Evolutionary conservation across 225 moss, liverwort and hornwort genomes (phyloP).

Genomic region (Marchantia paleacea): DNA sequence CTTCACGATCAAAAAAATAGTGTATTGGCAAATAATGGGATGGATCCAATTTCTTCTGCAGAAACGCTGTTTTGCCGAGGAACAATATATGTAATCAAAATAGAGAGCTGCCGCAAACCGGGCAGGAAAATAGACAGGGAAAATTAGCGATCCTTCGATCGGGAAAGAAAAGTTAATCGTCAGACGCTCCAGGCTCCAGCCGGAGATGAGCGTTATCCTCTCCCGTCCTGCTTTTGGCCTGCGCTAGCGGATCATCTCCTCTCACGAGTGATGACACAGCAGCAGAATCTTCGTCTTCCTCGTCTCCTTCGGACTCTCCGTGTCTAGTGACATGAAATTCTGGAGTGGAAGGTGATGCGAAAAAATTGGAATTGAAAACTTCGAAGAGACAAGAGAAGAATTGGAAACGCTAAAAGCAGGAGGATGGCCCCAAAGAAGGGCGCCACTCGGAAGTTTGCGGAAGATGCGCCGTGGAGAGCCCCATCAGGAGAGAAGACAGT

Average conservation of each 20-base stretch:
- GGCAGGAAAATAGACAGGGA: too few relatives aligned
- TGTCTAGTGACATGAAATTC: background rate
- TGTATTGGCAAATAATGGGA: too few relatives aligned
- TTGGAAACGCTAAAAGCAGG: background rate
- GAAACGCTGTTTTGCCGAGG: too few relatives aligned
- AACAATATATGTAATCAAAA: too few relatives aligned
- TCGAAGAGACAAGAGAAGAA: background rate
- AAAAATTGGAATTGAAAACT: background rate
- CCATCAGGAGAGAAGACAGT: slow-evolving; percentile 71
- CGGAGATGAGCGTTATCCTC: background rate
- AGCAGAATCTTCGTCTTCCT: slow-evolving; percentile 3
- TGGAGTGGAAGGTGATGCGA: background rate
- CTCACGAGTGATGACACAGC: background rate
- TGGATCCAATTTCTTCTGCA: too few relatives aligned
- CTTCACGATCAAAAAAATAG: too few relatives aligned
- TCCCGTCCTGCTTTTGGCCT: background rate
- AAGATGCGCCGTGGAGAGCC: slow-evolving; percentile 88
- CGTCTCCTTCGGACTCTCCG: background rate
- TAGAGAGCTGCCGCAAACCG: too few relatives aligned
- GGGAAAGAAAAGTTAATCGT: too few relatives aligned
- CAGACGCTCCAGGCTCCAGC: too few relatives aligned
- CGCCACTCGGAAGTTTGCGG: slow-evolving; percentile 61
- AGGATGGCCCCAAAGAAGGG: slow-evolving; percentile 66
- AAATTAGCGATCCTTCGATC: too few relatives aligned
- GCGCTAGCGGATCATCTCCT: background rate